phyloP scores from a whole-genome alignment of 1,139 yeast genomes.

The Pneumocystis murina region DNA sequence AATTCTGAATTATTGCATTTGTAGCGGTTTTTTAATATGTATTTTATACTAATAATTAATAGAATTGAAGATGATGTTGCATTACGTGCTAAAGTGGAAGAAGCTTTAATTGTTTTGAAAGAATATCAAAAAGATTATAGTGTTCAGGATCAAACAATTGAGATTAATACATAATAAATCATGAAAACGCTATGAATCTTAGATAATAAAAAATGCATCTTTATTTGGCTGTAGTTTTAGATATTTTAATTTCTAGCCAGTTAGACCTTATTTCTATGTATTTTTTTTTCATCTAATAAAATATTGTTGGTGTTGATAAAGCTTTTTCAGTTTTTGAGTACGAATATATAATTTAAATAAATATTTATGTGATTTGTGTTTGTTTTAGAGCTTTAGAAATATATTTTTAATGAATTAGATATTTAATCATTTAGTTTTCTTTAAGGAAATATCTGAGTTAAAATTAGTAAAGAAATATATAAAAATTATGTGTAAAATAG shows the following conservation, averaged over 20 bases:
- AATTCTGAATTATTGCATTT: constrained; percentile 79
- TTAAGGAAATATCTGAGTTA: background rate
- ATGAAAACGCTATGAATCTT: background rate
- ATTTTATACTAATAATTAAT: background rate
- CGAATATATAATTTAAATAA: background rate
- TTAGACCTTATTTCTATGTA: background rate
- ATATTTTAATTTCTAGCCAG: background rate
- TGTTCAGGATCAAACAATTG: background rate
- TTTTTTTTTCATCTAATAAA: background rate
- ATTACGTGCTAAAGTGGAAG: constrained; percentile 83
- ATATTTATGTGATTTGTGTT: background rate
- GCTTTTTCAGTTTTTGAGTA: background rate
- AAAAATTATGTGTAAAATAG: too few species aligned
- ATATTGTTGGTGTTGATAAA: background rate
- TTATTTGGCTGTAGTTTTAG: background rate
- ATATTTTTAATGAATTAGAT: too few species aligned
- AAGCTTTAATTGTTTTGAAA: constrained; percentile 86
- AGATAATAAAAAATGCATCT: background rate
- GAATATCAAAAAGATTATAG: constrained; percentile 28
- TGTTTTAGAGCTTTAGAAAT: background rate
- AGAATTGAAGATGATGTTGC: constrained; percentile 62
- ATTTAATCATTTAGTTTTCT: too few species aligned
- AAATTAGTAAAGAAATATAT: too few species aligned
- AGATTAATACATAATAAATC: background rate
- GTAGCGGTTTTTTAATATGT: constrained; percentile 25